A percentile compares a stretch with the other conserved stretches of the same genome.
phyloP scores from a whole-genome alignment of 116 monocot genomes.

The Zostera marina region DNA sequence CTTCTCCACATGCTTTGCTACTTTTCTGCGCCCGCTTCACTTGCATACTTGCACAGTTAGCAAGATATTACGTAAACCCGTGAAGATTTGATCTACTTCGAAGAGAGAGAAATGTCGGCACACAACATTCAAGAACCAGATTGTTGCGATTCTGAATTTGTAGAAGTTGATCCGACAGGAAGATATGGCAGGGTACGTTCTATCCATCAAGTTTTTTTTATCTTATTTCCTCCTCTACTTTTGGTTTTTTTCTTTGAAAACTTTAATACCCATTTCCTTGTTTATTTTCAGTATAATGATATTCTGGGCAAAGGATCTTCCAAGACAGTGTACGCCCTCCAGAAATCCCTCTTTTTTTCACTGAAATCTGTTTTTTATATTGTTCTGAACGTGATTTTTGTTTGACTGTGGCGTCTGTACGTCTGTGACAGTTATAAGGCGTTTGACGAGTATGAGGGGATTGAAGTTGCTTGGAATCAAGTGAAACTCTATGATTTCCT shows the following conservation, averaged over 20 bases:
- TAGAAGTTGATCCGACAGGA: slow-evolving; percentile 83
- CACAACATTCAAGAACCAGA: slow-evolving; percentile 13
- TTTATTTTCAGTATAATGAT: slow-evolving; percentile 65
- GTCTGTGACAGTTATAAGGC: slow-evolving; percentile 49
- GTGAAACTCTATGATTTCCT: slow-evolving; percentile 85
- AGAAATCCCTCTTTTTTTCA: not conserved
- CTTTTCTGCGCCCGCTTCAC: not conserved
- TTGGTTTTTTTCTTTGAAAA: not conserved
- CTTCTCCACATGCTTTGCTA: not conserved
- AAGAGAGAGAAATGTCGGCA: slow-evolving; percentile 2
- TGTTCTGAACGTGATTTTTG: not conserved
- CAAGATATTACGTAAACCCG: not conserved
- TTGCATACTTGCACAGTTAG: not conserved
- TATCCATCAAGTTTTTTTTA: not conserved
- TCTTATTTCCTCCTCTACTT: not conserved
- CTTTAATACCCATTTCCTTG: slow-evolving; percentile 1
- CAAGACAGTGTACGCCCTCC: slow-evolving; percentile 71
- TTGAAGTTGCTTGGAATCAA: slow-evolving; percentile 98
- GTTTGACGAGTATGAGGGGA: slow-evolving; percentile 95
- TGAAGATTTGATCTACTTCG: not conserved
- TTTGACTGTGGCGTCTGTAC: not conserved
- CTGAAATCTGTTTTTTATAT: not conserved
- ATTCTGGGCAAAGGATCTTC: slow-evolving; percentile 90
- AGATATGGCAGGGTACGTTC: slow-evolving; percentile 78
- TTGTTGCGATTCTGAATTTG: slow-evolving; percentile 48